Evolutionary conservation across 306 rosid genomes (phyloP).

Genomic region (Trichosanthes truncata): DNA sequence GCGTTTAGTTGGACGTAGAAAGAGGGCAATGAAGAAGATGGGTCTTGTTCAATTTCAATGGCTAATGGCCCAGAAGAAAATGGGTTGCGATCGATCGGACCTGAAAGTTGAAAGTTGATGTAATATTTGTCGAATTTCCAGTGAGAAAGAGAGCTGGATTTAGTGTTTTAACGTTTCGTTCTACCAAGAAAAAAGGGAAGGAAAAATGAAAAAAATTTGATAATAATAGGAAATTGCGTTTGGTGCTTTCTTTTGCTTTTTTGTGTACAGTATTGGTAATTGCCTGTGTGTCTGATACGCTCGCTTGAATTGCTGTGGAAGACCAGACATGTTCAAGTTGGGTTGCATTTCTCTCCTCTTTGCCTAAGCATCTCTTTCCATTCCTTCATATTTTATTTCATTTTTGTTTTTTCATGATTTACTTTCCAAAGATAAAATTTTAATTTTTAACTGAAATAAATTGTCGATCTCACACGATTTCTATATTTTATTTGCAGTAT

Average conservation of each 20-base stretch:
- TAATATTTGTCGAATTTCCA: not conserved
- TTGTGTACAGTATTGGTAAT: not conserved
- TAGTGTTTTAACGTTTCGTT: not conserved
- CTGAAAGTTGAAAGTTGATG: not conserved
- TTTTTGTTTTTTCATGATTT: no score
- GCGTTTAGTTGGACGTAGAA: constrained; percentile 36
- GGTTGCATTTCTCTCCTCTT: not conserved
- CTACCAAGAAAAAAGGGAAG: not conserved
- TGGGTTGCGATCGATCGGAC: not conserved
- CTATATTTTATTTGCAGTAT: no score
- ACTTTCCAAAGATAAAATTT: no score
- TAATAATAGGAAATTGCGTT: not conserved
- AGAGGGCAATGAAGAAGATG: not conserved
- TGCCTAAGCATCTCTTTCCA: not conserved
- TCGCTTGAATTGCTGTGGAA: not conserved
- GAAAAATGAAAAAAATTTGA: not conserved
- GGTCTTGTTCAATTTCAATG: not conserved
- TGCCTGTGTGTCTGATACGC: not conserved
- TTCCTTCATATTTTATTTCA: not conserved
- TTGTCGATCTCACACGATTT: no score
- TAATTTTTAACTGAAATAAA: no score
- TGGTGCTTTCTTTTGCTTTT: not conserved
- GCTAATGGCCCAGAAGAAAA: not conserved
- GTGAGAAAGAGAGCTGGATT: not conserved
- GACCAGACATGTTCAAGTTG: not conserved